These are phyloP conservation scores for Schizochytrium sp. DNA, from an alignment of 108 stramenopile species.

Conservation along the genomic window DNA sequence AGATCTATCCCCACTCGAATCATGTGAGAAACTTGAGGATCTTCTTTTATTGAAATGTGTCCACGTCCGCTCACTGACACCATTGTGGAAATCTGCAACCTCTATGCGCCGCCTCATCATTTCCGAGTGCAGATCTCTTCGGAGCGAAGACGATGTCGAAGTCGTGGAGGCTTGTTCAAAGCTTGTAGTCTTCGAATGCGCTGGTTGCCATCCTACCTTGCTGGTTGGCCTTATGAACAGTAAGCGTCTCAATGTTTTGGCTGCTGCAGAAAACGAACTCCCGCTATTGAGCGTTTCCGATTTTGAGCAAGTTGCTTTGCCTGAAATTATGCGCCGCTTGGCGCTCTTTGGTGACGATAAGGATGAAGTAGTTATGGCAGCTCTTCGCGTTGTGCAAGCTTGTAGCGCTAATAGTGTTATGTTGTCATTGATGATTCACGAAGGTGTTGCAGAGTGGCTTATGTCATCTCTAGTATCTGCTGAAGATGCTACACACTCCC, in stretches of 20 bases:
- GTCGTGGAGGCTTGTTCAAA: neutral
- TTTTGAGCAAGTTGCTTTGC: neutral
- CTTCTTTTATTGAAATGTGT: conserved; percentile 9
- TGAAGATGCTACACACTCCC: neutral
- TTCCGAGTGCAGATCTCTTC: neutral
- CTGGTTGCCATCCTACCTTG: neutral
- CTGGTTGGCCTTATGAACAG: conserved; percentile 16
- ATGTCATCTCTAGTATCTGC: neutral
- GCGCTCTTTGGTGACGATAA: neutral
- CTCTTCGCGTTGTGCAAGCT: conserved; percentile 7
- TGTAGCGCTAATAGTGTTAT: neutral
- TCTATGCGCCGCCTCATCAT: conserved; percentile 1
- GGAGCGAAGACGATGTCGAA: neutral
- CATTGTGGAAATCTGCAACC: neutral
- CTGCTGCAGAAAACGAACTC: conserved; percentile 14
- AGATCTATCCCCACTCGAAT: conserved; percentile 16
- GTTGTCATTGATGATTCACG: neutral
- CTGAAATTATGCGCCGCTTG: neutral
- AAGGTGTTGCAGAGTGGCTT: neutral
- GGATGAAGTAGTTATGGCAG: neutral
- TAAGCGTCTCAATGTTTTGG: neutral
- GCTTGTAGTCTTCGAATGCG: conserved; percentile 8
- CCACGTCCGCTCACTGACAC: neutral
- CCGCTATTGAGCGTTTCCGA: neutral
- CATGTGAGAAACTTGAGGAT: conserved; percentile 18